phyloP scores from a whole-genome alignment of 2,329 filamentous ascomycete species.

The Penicillium sp. region DNA sequence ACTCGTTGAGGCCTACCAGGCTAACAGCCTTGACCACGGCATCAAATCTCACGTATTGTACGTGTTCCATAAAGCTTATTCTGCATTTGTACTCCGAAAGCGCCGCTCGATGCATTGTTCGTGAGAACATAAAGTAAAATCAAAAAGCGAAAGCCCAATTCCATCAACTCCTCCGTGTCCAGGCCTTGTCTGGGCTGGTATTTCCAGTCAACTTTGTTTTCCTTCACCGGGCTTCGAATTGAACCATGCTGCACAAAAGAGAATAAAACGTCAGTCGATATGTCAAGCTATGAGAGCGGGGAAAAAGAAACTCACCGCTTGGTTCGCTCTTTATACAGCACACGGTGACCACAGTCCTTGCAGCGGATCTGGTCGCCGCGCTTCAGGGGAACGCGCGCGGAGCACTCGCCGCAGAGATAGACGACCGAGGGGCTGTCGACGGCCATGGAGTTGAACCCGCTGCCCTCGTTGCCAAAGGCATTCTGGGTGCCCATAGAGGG shows the following conservation, averaged over 20 bases:
- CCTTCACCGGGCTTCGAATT: slow-evolving; percentile 86
- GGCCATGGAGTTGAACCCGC: slow-evolving; percentile 38
- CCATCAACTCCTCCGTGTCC: slow-evolving; percentile 11
- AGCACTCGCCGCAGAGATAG: slow-evolving; percentile 83
- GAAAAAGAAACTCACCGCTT: slow-evolving; percentile 68
- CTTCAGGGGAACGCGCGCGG: slow-evolving; percentile 70
- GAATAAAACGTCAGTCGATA: slow-evolving; percentile 11
- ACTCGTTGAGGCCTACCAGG: background rate
- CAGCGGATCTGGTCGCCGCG: slow-evolving; percentile 79
- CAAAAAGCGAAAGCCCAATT: slow-evolving; percentile 9
- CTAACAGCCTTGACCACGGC: background rate
- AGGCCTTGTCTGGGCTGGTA: background rate
- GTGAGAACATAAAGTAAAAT: slow-evolving; percentile 16
- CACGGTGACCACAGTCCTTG: slow-evolving; percentile 89
- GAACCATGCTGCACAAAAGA: slow-evolving; percentile 72
- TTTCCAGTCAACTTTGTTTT: background rate
- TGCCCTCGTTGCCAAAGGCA: slow-evolving; percentile 41
- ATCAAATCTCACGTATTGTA: background rate
- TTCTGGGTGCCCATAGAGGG: slow-evolving; percentile 54
- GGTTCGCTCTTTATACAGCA: slow-evolving; percentile 96
- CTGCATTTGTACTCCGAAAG: slow-evolving; percentile 26
- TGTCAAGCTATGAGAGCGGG: slow-evolving; percentile 1
- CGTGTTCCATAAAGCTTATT: background rate
- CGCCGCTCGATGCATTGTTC: slow-evolving; percentile 34
- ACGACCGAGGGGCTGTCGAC: slow-evolving; percentile 58